Percentiles rank a stretch among this genome's conserved stretches.
These are phyloP conservation scores for Tetrahymena elliotti DNA, from an alignment of 73 alveolate genomes.

Conservation along the genomic window DNA sequence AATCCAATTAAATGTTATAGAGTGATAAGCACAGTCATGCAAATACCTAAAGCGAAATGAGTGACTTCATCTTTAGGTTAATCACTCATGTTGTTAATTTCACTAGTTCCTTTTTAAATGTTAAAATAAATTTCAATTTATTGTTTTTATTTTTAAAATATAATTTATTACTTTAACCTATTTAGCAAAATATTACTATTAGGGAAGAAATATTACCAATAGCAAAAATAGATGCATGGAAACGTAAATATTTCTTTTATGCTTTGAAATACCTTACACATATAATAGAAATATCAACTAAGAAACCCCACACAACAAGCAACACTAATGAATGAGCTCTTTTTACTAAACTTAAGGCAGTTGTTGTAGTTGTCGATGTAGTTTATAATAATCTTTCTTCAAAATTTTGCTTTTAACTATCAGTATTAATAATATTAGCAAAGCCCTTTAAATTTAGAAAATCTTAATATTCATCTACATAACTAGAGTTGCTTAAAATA, in stretches of 20 bases:
- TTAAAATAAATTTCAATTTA: neutral
- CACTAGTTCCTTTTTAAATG: neutral
- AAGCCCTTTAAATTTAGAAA: neutral
- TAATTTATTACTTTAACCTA: neutral
- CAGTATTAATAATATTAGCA: neutral
- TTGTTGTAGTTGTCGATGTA: neutral
- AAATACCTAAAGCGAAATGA: neutral
- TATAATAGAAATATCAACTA: neutral
- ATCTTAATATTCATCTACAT: neutral
- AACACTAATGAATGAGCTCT: neutral
- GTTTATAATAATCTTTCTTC: neutral
- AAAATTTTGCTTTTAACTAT: too few species aligned
- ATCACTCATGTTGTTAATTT: neutral
- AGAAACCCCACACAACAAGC: neutral
- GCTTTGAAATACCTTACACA: neutral
- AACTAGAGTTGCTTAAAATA: neutral
- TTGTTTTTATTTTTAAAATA: neutral
- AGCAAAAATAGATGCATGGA: neutral
- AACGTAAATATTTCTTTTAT: neutral
- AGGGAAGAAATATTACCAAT: neutral
- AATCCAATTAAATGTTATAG: neutral
- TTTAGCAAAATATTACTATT: neutral
- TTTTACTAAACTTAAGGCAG: neutral
- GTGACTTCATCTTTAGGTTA: neutral
- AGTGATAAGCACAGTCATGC: neutral